These are phyloP conservation scores for Kurtzmaniella quercitrusa DNA, from an alignment of 1,139 yeast genomes.

Conservation along the genomic window DNA sequence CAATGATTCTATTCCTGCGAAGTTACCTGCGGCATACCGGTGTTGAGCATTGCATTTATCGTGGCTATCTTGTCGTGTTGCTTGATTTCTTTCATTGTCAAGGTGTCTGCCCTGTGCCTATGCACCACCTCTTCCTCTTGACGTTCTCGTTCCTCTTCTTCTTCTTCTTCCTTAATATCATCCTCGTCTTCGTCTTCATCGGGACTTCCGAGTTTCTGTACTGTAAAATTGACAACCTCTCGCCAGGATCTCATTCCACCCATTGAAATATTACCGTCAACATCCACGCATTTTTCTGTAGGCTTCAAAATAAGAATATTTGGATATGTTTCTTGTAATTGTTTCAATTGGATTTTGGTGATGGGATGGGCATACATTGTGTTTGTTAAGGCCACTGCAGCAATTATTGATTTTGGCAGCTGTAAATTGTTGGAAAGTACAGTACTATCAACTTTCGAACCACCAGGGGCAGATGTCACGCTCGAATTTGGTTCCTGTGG, in stretches of 20 bases:
- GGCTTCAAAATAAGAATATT: constrained; percentile 26
- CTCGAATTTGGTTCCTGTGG: background rate
- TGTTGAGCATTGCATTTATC: constrained; percentile 17
- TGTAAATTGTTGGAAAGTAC: constrained; percentile 17
- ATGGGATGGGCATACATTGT: constrained; percentile 31
- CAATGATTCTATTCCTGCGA: background rate
- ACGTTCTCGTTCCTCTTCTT: constrained; percentile 13
- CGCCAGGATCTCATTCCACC: constrained; percentile 32
- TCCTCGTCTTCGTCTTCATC: constrained; percentile 19
- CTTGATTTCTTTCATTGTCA: constrained; percentile 12
- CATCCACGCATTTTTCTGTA: constrained; percentile 27
- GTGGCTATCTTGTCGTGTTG: constrained; percentile 18
- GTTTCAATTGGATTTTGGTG: constrained; percentile 20
- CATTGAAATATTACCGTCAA: constrained; percentile 30
- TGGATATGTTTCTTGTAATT: constrained; percentile 24
- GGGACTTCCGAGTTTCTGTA: constrained; percentile 24
- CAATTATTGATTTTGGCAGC: constrained; percentile 24
- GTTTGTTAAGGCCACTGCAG: constrained; percentile 25
- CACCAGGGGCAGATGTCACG: background rate
- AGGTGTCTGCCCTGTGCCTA: constrained; percentile 6
- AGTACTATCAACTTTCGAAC: constrained; percentile 13
- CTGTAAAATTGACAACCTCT: constrained; percentile 27
- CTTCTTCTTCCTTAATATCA: constrained; percentile 15
- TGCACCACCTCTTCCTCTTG: constrained; percentile 7
- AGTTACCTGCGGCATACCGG: constrained; percentile 10